Conservation (phyloP, 2,329 filamentous ascomycete genomes). For the Aspergillus fumigatiaffinis region DNA sequence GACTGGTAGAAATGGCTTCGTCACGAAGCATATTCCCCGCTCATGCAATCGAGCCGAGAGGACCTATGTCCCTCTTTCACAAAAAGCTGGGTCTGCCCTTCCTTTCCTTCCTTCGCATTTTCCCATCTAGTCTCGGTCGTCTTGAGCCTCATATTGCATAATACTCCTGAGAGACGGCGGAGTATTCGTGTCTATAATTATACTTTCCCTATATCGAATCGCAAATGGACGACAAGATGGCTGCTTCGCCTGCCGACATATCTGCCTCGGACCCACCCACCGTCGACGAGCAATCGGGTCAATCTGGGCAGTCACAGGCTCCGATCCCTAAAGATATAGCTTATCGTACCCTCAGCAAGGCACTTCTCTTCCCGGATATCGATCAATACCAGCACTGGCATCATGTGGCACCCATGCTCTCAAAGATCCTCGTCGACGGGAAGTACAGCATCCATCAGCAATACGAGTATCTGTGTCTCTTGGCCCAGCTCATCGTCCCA, state of each 20-base stretch:
- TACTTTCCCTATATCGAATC: not conserved
- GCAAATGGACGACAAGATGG: not conserved
- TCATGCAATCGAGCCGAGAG: not conserved
- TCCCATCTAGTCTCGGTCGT: not conserved
- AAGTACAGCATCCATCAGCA: slow-evolving; percentile 9
- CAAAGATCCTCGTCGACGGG: slow-evolving; percentile 5
- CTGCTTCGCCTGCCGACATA: not conserved
- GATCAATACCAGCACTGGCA: slow-evolving; percentile 12
- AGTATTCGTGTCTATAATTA: not conserved
- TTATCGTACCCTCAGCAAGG: not conserved
- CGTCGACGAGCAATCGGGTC: not conserved
- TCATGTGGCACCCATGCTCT: slow-evolving; percentile 5
- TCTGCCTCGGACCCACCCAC: not conserved
- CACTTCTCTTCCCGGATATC: slow-evolving; percentile 2
- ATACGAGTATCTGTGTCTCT: slow-evolving; percentile 8
- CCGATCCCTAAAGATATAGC: not conserved
- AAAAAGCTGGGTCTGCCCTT: not conserved
- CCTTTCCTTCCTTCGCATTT: not conserved
- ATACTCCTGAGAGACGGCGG: not conserved
- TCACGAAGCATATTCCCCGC: not conserved
- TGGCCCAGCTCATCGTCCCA: slow-evolving; percentile 7
- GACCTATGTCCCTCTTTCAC: not conserved
- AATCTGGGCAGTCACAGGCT: not conserved
- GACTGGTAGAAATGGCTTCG: not conserved
- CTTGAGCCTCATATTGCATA: not conserved